Evolutionary conservation across 2,329 filamentous ascomycete species (phyloP).

Genomic region (Alternaria atra): DNA sequence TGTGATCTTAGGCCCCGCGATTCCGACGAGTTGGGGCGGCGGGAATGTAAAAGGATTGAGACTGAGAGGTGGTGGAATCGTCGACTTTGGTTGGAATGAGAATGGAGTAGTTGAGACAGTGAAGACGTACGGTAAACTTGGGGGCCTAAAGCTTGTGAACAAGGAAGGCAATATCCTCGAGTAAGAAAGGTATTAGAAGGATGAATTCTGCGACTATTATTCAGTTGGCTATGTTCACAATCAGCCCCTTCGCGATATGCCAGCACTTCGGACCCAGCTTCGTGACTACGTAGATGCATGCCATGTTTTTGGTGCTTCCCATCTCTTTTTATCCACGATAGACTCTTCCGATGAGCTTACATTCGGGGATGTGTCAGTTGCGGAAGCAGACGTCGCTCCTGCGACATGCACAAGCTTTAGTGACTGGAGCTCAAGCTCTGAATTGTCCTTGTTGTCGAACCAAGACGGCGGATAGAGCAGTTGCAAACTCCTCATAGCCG

Average conservation of each 20-base stretch:
- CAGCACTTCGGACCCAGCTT: neutral
- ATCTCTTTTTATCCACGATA: neutral
- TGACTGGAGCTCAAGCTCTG: neutral
- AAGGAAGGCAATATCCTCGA: slow-evolving; percentile 13
- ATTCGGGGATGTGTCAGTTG: neutral
- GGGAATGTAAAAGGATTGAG: slow-evolving; percentile 58
- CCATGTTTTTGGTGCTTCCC: neutral
- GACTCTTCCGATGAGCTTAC: neutral
- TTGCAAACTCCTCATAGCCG: neutral
- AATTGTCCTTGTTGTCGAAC: neutral
- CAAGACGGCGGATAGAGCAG: neutral
- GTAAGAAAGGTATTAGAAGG: too few relatives aligned
- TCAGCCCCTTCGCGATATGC: neutral
- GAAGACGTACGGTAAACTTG: neutral
- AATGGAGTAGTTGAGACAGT: slow-evolving; percentile 47
- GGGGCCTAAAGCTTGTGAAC: slow-evolving; percentile 21
- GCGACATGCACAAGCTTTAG: neutral
- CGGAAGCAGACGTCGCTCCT: neutral
- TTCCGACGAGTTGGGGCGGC: slow-evolving; percentile 56
- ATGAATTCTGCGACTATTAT: neutral
- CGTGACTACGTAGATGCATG: neutral
- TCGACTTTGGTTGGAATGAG: slow-evolving; percentile 58
- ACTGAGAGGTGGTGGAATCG: slow-evolving; percentile 55
- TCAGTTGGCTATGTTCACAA: neutral
- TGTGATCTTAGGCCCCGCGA: slow-evolving; percentile 60